A percentile compares a stretch with the other conserved stretches of the same genome.
These are phyloP conservation scores for Aureobasidium sp. DNA, from an alignment of 2,329 filamentous ascomycete species.

Conservation along the genomic window DNA sequence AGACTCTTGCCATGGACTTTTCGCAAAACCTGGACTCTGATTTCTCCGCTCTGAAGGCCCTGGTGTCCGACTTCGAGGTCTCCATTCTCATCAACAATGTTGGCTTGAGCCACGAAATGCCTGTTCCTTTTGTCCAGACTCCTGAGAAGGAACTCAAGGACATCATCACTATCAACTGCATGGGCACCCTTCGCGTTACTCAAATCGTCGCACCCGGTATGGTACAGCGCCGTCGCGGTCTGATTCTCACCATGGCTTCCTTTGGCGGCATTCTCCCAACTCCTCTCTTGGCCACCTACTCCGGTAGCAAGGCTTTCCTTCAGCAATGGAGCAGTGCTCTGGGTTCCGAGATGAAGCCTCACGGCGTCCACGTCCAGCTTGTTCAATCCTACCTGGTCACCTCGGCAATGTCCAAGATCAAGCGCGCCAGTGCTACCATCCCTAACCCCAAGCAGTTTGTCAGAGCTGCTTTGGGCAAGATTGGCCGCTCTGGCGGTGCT, in stretches of 20 bases:
- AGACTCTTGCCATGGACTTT: conserved; percentile 87
- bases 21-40: conserved; percentile 68
- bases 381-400: conserved; percentile 89
- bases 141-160: conserved; percentile 68
- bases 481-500: conserved; percentile 68
- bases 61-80: conserved; percentile 67
- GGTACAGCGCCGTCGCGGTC: conserved; percentile 70
- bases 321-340: conserved; percentile 91
- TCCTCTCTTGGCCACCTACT: conserved; percentile 89
- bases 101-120: conserved; percentile 86
- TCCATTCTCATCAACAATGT: conserved; percentile 95
- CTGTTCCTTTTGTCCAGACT: conserved; percentile 79
- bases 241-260: conserved; percentile 95
- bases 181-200: conserved; percentile 80
- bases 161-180: conserved; percentile 93
- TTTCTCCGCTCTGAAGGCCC: conserved; percentile 61
- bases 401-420: conserved; percentile 94
- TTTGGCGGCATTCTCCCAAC: conserved; percentile 90
- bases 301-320: conserved; percentile 94
- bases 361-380: conserved; percentile 82
- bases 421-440: conserved; percentile 65
- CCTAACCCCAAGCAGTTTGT: conserved; percentile 81
- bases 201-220: conserved; percentile 78
- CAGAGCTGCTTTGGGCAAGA: conserved; percentile 63
- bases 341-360: conserved; percentile 68